Base-by-base conservation (phyloP, 2,329 filamentous ascomycete species). In the Talaromyces sp. region DNA sequence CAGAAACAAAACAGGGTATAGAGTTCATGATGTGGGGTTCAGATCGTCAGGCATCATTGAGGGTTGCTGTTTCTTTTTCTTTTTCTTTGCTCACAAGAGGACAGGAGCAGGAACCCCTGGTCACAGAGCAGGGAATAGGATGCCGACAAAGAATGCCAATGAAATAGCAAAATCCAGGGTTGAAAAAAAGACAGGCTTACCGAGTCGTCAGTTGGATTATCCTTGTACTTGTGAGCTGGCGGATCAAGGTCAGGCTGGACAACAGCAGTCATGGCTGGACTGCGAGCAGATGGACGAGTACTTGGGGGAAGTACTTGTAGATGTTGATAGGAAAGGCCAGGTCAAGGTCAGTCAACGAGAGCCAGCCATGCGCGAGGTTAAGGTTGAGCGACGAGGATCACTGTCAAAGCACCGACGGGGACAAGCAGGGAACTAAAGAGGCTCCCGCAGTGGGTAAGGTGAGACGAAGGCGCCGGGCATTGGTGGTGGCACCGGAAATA, bases 171-270 rank as follows among this genome's bases (percentile, higher is more conserved):
- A 54, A 7, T 3, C 17, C 62, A 51, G 59, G 57, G 62, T 55
- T 55, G 59, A 62, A 56, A 60, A 58, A 66, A 59, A 58, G 64
- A 63, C 57, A 65, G 60, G 53, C 78, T 79, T 73, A 81, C 79
- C 65, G 78, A 72, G 73, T 81, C 77, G 62, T 76, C 76, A 60
- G 70, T 65, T 54, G 77, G 71, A 63, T 80, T 78, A 71, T 80
- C 77, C 73, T 81, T 81, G 74, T 80, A 81, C 64, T 73, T 77
- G 63, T 74, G 65, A 60, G 67, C 63, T 54, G 72, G 62, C 66
- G 71, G 72, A 67, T 68, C 72, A 62, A 76, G 70, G 68, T 75
- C 75, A 69, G 73, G 71, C 66, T 76, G 75, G 71, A 77, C 73
- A 74, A 77, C 76, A 67, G 73, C 73, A 67, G 75, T 73, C 74